Evolutionary conservation across 2,329 filamentous ascomycete genomes (phyloP), one percentile per base, ranked within the genome.

Genomic region (Ascomycota sp.): DNA sequence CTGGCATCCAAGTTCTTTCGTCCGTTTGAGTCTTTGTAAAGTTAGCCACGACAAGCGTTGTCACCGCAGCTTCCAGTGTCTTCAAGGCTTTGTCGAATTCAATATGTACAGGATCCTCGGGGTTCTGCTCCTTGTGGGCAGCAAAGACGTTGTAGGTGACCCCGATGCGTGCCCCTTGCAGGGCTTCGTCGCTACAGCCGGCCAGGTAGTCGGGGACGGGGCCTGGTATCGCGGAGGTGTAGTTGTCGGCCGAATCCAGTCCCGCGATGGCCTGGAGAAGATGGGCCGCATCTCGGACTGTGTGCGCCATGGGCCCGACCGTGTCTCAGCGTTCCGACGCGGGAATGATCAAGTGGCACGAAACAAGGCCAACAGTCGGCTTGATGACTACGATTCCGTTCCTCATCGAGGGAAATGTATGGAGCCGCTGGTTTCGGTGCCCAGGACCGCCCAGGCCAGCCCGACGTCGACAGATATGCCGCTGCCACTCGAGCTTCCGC

Each of bases 211-310:
- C 53, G 0, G 70, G 69, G 2, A 63, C 43, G 0, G 69, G 69
- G 2, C 63, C 43, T 15, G 57, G 53, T 36, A 54, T 35, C 7
- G 19, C 20, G 4, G 25, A 60, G 1, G 71, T 77, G 40, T 69
- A 67, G 37, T 71, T 70, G 42, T 79, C 72, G 2, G 56, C 47
- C 0, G 44, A 12, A 36, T 76, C 71, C 10, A 57, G 40, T 1
- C 73, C 71, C n/a, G 66, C 65, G 26, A 79, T 75, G 3, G 60
- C 64, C 37, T 70, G 59, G 0, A 78, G 55, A 2, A 62, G 56
- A 35, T 67, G 64, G 0, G 64, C 64, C 0, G 71, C 72, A 42
- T 79, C 75, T 11, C 59, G 57, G 1, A 79, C 65, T 0, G 63
- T 75, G 24, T 63, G 59, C 0, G 63, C 67, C 45, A 79, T 69